Percentiles rank a stretch among this genome's conserved stretches.
Evolutionary conservation across 129 eudicot genomes (phyloP).

Genomic region (Centella asiatica): DNA sequence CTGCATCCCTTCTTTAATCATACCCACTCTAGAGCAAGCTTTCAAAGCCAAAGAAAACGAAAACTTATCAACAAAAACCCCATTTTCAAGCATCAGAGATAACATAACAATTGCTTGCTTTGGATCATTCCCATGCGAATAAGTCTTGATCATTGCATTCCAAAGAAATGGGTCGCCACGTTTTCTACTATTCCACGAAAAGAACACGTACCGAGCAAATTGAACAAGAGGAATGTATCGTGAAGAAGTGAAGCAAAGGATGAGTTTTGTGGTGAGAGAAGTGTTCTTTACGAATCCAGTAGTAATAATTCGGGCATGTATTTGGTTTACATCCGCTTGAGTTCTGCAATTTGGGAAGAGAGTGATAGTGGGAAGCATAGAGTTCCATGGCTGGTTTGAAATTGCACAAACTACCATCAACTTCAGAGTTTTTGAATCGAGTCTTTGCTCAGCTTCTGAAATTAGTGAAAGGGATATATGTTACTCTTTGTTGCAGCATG

Average conservation of each 20-base stretch:
- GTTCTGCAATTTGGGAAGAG: constrained; percentile 28
- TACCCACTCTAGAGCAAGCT: constrained; percentile 25
- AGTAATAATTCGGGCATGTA: constrained; percentile 34
- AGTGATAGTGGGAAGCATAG: constrained; percentile 17
- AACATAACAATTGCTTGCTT: constrained; percentile 23
- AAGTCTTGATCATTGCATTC: constrained; percentile 29
- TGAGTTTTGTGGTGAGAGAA: constrained; percentile 21
- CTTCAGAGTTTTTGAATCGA: neutral
- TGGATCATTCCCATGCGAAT: constrained; percentile 24
- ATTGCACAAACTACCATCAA: constrained; percentile 18
- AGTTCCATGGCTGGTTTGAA: constrained; percentile 32
- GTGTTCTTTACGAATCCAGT: constrained; percentile 24
- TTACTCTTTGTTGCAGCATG: too few species aligned
- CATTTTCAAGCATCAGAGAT: constrained; percentile 30
- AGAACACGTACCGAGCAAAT: constrained; percentile 31
- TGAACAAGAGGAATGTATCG: constrained; percentile 17
- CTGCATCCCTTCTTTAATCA: constrained; percentile 26
- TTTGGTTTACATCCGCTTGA: constrained; percentile 26
- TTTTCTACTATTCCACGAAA: constrained; percentile 7
- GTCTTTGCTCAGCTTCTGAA: too few species aligned
- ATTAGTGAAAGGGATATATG: too few species aligned
- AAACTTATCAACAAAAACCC: constrained; percentile 29
- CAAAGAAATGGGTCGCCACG: constrained; percentile 28
- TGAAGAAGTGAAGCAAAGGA: constrained; percentile 20
- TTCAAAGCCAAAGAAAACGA: constrained; percentile 34